phyloP scores from a whole-genome alignment of 805 yeast species.

The Brettanomyces nanus region DNA sequence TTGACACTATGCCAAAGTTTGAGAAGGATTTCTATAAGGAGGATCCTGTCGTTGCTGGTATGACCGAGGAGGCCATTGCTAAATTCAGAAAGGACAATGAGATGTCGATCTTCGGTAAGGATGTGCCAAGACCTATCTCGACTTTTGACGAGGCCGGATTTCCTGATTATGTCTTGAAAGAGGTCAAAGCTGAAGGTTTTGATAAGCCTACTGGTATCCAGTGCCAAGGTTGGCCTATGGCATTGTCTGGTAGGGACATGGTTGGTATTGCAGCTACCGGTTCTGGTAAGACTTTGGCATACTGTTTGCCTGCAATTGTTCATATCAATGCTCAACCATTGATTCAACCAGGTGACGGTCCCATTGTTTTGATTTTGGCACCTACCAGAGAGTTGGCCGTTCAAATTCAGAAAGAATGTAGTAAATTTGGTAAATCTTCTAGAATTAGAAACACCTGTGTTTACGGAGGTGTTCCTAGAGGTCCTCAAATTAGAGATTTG shows the following conservation, averaged over 20 bases:
- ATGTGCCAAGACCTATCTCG: conserved; percentile 92
- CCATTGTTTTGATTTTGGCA: conserved; percentile 89
- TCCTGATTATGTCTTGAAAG: conserved; percentile 86
- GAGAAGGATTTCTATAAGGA: conserved; percentile 94
- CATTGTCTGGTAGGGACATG: conserved; percentile 96
- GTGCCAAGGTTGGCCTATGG: conserved; percentile 99
- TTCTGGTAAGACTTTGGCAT: conserved; percentile 96
- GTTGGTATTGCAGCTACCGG: conserved; percentile 99
- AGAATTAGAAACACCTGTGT: conserved; percentile 95
- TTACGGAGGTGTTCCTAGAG: conserved; percentile 99
- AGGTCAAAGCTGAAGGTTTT: conserved; percentile 88
- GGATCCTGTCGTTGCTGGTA: conserved; percentile 65
- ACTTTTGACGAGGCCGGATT: conserved; percentile 95
- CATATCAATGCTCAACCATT: conserved; percentile 98
- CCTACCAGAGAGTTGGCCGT: conserved; percentile 99
- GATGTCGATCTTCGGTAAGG: conserved; percentile 76
- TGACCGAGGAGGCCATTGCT: conserved; percentile 65
- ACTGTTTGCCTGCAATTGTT: conserved; percentile 94
- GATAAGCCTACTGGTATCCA: conserved; percentile 93
- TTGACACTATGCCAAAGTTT: conserved; percentile 70
- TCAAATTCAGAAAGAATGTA: conserved; percentile 93
- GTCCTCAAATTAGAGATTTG: conserved; percentile 94
- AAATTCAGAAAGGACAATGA: conserved; percentile 75
- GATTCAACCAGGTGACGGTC: conserved; percentile 92
- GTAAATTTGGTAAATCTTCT: conserved; percentile 86